Base-by-base conservation (phyloP, 768 basidiomycete genomes). In the Hortiboletus campestris region DNA sequence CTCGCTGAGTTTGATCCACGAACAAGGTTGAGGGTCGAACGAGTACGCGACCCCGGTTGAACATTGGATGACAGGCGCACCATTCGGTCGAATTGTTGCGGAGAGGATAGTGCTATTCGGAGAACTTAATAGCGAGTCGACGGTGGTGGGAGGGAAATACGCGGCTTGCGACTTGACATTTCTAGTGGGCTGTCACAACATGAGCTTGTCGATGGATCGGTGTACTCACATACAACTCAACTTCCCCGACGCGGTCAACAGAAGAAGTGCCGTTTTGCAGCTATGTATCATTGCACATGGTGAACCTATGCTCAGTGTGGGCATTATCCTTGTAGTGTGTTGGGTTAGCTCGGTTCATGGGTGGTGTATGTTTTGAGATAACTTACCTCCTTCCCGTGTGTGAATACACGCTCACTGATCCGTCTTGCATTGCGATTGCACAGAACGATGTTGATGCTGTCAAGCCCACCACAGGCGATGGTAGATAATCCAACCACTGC, bases 401-500 rank as follows among this genome's bases (percentile, higher is more conserved):
- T 4, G 93, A 89, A 72, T 98, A 98, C 11, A 96, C 83, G 58
- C 80, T 82, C n/a, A 98, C 74, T 4, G 79, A 80, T 0, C 90
- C 91, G 68, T 97, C 94, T 58, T 86, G 80, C 74, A 83, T 80
- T 0, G 84, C 89, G 5, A 83, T 89, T 8, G 91, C 94, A 62
- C 86, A 86, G 66, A 91, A 93, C 2, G 63, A 65, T 13, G 69
- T 65, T 0, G 91, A 87, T 1, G 85, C 85, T 6, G 84, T 84
- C 46, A 91, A 65, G 1, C 78, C 75, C 16, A 95, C 68, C n/a
- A 83, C 84, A 25, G 88, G 85, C 2, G 81, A 83, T 1, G 89
- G 84, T 9, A 96, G 64, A 72, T 90, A 98, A 71, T 98, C 95
- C 42, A 95, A 71, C 94, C 95, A 98, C 51, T 89, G 84, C 12